phyloP scores from a whole-genome alignment of 2,329 filamentous ascomycete species.

The Byssochlamys sp. region DNA sequence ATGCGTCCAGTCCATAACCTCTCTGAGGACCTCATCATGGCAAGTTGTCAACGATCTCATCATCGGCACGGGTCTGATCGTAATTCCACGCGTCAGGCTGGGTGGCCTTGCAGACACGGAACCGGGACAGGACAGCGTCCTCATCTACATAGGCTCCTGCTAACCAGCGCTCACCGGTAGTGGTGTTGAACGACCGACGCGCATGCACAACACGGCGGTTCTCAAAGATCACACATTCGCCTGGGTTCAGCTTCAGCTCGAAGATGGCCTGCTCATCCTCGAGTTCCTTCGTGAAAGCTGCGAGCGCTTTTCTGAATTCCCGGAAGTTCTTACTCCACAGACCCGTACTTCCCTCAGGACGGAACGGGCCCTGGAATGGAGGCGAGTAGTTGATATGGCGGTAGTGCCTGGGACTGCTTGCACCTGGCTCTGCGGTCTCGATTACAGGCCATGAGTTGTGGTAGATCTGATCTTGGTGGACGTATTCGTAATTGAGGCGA shows the following conservation, averaged over 20 bases:
- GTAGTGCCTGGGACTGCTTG: slow-evolving; percentile 17
- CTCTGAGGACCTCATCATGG: not conserved
- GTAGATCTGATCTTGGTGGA: slow-evolving; percentile 56
- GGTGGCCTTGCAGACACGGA: slow-evolving; percentile 30
- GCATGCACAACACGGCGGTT: slow-evolving; percentile 81
- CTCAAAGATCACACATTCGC: slow-evolving; percentile 88
- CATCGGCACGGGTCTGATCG: not conserved
- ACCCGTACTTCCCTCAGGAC: not conserved
- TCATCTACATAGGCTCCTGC: slow-evolving; percentile 73
- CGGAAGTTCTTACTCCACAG: slow-evolving; percentile 14
- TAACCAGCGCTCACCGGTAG: slow-evolving; percentile 63
- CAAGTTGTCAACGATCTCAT: not conserved
- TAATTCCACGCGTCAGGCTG: slow-evolving; percentile 6
- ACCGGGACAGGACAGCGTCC: slow-evolving; percentile 48
- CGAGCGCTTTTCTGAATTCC: slow-evolving; percentile 36
- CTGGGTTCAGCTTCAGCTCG: slow-evolving; percentile 63
- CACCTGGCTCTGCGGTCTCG: slow-evolving; percentile 15
- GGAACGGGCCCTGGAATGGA: slow-evolving; percentile 61
- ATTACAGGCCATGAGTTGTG: slow-evolving; percentile 49
- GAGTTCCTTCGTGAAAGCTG: slow-evolving; percentile 51
- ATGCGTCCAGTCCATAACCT: not conserved
- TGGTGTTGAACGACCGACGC: slow-evolving; percentile 59
- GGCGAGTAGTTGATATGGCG: slow-evolving; percentile 60
- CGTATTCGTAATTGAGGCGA: slow-evolving; percentile 57
- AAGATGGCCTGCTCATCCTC: slow-evolving; percentile 52